Evolutionary conservation across 1,284 basidiomycete species (phyloP), one percentile per base, ranked within the genome.

Genomic region (Ustilago vetiveriae): DNA sequence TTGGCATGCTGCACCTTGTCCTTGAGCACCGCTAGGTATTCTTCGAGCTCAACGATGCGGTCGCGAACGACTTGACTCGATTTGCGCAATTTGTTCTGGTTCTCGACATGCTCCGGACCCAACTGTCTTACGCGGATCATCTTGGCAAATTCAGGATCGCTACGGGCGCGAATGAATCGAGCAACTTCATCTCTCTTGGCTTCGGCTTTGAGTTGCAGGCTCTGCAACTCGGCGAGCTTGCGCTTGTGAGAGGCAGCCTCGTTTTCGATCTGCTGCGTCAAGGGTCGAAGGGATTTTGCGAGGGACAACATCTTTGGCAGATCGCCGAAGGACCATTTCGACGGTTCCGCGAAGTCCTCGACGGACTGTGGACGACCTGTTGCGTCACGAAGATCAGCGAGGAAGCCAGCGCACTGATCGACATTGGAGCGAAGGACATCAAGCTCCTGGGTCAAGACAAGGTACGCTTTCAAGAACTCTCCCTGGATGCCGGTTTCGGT

Each of bases 61-160:
- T 90, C 88, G 23, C 86, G 87, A 29, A 91, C 87, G 14, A 84
- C 81, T 88, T 92, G 84, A 33, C 91, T 88, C 52, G 86, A 85
- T 53, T 88, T 87, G 37, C 92, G 86, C 24, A 94, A 83, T 51
- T 89, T 88, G 11, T 85, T 87, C 78, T 92, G 92, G 3, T 88
- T 89, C 80, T 94, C 92, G n/a, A 88, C 84, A 75, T 92, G 89
- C 75, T 94, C 92, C 0, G 92, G 92, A 6, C 89, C 90, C n/a
- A 94, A 85, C n/a, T 89, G 88, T 47, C 91, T 86, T 1, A 88
- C 84, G 78, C 88, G 90, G 36, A 94, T 83, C 86, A 92, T 89
- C 74, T 88, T 90, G 13, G 89, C 87, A 80, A 92, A 92, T 38
- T 90, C 89, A 2, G 87, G 86, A 76, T 94, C 92, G 37, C 85